Evolutionary conservation across 2,329 filamentous ascomycete species (phyloP).

Genomic region (Apiospora koreana): DNA sequence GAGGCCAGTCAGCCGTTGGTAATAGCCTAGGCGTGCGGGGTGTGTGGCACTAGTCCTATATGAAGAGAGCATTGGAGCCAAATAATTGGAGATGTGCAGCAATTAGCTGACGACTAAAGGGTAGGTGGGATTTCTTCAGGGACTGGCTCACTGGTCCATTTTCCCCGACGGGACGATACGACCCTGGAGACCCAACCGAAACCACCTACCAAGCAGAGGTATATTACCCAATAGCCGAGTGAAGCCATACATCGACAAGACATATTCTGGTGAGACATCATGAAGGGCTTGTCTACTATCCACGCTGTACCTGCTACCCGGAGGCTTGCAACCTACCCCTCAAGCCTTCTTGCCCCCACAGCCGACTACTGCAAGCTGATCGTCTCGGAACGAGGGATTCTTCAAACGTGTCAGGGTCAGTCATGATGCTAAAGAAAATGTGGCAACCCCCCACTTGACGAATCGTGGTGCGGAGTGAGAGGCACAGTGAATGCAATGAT

Average conservation of each 20-base stretch:
- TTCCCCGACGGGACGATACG: background rate
- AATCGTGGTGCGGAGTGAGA: background rate
- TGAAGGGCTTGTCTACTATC: background rate
- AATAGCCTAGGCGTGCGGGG: constrained; percentile 2
- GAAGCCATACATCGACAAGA: background rate
- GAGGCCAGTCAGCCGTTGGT: background rate
- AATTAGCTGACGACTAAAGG: background rate
- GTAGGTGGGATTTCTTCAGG: background rate
- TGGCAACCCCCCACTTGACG: constrained; percentile 3
- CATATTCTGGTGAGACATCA: background rate
- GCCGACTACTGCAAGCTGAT: background rate
- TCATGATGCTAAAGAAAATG: background rate
- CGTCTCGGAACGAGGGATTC: background rate
- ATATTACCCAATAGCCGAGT: background rate
- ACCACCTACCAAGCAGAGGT: background rate
- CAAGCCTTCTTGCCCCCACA: background rate
- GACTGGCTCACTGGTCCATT: background rate
- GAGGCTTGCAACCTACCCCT: constrained; percentile 7
- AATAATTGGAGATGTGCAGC: background rate
- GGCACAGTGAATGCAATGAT: background rate
- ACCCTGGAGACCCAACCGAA: background rate
- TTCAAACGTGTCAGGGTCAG: background rate
- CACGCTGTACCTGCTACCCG: background rate
- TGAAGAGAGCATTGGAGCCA: background rate
- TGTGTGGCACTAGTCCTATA: background rate